Evolutionary conservation across 306 rosid species (phyloP).

Genomic region (Myrica gale): DNA sequence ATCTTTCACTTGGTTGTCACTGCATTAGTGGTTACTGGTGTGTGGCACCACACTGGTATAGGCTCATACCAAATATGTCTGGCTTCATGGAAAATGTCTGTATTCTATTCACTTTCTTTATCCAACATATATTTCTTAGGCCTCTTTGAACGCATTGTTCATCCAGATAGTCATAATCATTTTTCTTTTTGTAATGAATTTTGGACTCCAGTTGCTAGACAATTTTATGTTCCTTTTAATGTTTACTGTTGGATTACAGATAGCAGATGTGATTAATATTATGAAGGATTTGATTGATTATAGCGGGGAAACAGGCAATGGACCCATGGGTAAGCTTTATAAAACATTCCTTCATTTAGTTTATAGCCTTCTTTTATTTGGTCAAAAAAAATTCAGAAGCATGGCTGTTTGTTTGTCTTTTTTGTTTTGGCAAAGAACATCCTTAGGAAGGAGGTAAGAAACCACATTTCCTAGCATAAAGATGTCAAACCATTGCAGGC

Average conservation of each 20-base stretch:
- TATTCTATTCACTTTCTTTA: not conserved
- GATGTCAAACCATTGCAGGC: not conserved
- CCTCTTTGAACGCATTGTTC: not conserved
- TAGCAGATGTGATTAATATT: slow-evolving; percentile 95
- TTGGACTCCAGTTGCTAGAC: not conserved
- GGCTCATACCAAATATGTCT: not conserved
- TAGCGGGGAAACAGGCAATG: slow-evolving; percentile 79
- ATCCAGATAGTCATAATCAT: not conserved
- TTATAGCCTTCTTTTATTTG: not conserved
- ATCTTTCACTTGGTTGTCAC: not conserved
- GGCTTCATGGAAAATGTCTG: not conserved
- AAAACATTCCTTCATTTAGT: not conserved
- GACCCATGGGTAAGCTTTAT: slow-evolving; percentile 82
- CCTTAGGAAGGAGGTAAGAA: not conserved
- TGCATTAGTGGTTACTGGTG: not conserved
- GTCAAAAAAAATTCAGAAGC: not conserved
- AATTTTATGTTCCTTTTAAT: not conserved
- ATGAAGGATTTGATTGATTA: slow-evolving; percentile 97
- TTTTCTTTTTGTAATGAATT: slow-evolving; percentile 12
- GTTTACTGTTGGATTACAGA: slow-evolving; percentile 46
- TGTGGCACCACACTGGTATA: not conserved
- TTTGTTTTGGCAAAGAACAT: not conserved
- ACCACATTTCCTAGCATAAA: not conserved
- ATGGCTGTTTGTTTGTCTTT: not conserved
- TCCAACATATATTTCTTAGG: not conserved